Evolutionary conservation across 1,139 yeast species (phyloP).

Genomic region (Kodamaea fungicola): DNA sequence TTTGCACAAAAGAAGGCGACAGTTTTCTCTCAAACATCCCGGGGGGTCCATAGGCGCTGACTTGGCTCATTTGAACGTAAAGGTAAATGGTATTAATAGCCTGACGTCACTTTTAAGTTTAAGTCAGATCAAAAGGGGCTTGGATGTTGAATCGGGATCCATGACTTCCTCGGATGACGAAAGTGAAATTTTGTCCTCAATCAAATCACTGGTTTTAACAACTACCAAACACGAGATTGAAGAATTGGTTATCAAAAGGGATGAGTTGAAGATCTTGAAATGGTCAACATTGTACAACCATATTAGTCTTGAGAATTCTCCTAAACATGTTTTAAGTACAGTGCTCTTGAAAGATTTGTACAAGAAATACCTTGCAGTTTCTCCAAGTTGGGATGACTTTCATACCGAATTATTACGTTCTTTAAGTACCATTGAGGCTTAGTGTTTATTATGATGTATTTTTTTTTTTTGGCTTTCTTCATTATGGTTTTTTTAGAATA

Average conservation of each 20-base stretch:
- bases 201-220: constrained; percentile 2
- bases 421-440: neutral
- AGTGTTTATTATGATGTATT: too few relatives aligned
- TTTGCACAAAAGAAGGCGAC: constrained; percentile 45
- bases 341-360: constrained; percentile 18
- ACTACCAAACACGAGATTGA: constrained; percentile 8
- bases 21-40: constrained; percentile 75
- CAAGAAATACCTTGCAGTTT: constrained; percentile 6
- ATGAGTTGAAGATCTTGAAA: constrained; percentile 25
- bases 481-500: too few relatives aligned
- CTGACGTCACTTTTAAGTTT: constrained; percentile 30
- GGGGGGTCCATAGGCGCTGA: constrained; percentile 84
- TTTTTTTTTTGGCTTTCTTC: too few relatives aligned
- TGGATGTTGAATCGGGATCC: constrained; percentile 15
- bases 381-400: constrained; percentile 5
- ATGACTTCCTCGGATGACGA: constrained; percentile 24
- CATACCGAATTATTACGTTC: constrained; percentile 1
- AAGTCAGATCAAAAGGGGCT: constrained; percentile 21
- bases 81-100: constrained; percentile 13
- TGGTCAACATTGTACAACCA: constrained; percentile 30
- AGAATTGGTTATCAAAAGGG: constrained; percentile 3
- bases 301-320: constrained; percentile 14
- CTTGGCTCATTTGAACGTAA: constrained; percentile 36
- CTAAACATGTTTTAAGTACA: constrained; percentile 10
- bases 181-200: constrained; percentile 5